Evolutionary conservation across 768 basidiomycete genomes (phyloP).

Genomic region (Collybiopsis confluens): DNA sequence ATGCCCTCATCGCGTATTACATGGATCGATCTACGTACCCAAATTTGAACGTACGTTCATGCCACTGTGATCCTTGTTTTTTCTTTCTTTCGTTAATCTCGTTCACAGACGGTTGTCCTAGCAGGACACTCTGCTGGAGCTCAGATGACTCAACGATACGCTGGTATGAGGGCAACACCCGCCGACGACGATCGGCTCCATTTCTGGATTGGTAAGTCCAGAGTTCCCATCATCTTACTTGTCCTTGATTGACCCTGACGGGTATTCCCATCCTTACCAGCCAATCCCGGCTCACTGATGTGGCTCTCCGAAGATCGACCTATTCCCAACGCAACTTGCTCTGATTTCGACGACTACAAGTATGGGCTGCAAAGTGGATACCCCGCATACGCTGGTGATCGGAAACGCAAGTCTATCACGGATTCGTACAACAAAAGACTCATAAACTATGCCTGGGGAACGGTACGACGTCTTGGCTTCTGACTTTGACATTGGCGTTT

Average conservation of each 20-base stretch:
- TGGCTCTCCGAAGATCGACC: constrained; percentile 11
- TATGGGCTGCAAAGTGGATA: not conserved
- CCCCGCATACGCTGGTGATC: not conserved
- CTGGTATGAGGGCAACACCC: constrained; percentile 3
- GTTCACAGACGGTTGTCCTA: constrained; percentile 5
- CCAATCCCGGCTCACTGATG: constrained; percentile 10
- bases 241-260: too few relatives aligned
- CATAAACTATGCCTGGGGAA: constrained; percentile 9
- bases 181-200: constrained; percentile 7
- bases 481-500: too few relatives aligned
- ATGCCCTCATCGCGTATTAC: constrained; percentile 7
- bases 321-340: not conserved
- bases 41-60: not conserved
- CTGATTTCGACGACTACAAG: constrained; percentile 4
- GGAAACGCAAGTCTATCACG: not conserved
- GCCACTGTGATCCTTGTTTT: not conserved
- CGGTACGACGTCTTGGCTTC: too few relatives aligned
- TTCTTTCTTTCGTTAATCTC: not conserved
- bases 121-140: constrained; percentile 10
- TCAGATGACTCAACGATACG: constrained; percentile 9
- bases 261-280: not conserved
- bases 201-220: constrained; percentile 9
- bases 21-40: constrained; percentile 5
- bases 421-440: not conserved
- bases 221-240: not conserved